Evolutionary conservation across 306 rosid species (phyloP).

Genomic region (Vigna hirtella): DNA sequence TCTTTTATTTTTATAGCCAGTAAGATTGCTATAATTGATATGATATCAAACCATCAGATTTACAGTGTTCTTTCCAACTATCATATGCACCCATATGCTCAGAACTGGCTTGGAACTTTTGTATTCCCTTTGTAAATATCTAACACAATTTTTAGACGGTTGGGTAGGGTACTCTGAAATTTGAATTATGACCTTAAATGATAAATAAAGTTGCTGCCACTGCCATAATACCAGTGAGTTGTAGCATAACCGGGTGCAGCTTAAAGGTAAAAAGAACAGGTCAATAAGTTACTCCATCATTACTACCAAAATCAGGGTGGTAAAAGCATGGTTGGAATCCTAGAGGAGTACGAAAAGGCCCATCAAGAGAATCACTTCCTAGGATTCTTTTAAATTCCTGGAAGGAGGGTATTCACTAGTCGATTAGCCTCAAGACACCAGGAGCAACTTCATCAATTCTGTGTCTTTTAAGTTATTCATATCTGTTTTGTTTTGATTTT

Average conservation of each 20-base stretch:
- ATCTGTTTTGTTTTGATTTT: slow-evolving; percentile 4
- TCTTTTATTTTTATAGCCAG: background rate
- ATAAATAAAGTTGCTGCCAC: background rate
- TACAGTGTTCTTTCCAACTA: slow-evolving; percentile 11
- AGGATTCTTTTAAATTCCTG: background rate
- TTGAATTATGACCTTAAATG: background rate
- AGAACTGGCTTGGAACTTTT: slow-evolving; percentile 9
- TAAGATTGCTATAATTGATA: slow-evolving; percentile 4
- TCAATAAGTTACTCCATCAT: background rate
- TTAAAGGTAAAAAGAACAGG: background rate
- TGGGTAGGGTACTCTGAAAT: background rate
- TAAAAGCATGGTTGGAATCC: background rate
- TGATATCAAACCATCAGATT: slow-evolving; percentile 17
- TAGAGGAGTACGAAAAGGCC: background rate
- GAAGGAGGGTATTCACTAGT: background rate
- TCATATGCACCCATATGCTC: background rate
- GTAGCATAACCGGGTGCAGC: background rate
- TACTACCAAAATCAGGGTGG: background rate
- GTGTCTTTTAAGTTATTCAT: background rate
- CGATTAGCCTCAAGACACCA: background rate
- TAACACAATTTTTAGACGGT: background rate
- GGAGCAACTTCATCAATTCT: background rate
- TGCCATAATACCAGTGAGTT: background rate
- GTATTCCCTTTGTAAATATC: background rate
- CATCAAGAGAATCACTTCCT: background rate